Percentiles rank a stretch among this genome's conserved stretches.
phyloP scores from a whole-genome alignment of 768 basidiomycete genomes.

The Trametes punicea region DNA sequence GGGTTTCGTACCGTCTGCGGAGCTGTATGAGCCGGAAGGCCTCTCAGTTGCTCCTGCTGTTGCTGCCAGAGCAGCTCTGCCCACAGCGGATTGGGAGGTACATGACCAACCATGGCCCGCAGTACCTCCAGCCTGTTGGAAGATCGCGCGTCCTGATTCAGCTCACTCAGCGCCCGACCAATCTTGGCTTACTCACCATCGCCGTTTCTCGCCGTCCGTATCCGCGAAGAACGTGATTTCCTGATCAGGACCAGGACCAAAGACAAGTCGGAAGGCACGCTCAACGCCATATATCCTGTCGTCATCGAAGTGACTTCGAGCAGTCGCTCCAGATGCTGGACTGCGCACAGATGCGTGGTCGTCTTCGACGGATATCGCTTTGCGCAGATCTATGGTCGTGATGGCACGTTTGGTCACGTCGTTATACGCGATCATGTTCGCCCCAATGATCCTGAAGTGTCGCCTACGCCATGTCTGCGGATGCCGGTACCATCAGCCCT shows the following conservation, averaged over 20 bases:
- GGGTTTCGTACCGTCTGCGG: not conserved
- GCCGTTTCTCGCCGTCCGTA: constrained; percentile 79
- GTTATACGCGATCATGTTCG: constrained; percentile 86
- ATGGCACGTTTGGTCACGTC: constrained; percentile 90
- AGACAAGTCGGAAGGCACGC: constrained; percentile 81
- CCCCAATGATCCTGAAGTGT: constrained; percentile 79
- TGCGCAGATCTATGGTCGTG: constrained; percentile 86
- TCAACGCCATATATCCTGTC: constrained; percentile 65
- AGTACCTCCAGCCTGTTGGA: constrained; percentile 90
- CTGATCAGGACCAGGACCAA: constrained; percentile 57
- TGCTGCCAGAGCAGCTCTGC: constrained; percentile 88
- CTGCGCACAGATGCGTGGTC: constrained; percentile 57
- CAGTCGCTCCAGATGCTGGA: constrained; percentile 38
- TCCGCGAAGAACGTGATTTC: constrained; percentile 92
- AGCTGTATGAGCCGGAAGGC: not conserved
- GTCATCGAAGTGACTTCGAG: constrained; percentile 49
- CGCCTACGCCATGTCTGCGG: constrained; percentile 77
- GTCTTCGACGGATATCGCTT: constrained; percentile 75
- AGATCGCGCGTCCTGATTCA: too few species aligned
- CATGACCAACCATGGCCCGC: constrained; percentile 78
- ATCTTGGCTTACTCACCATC: constrained; percentile 83
- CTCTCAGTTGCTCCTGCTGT: constrained; percentile 46
- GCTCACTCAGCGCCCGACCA: too few species aligned
- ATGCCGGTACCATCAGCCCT: constrained; percentile 7
- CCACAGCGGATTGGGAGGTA: constrained; percentile 92